These are phyloP conservation scores for Penicillium angulare DNA, from an alignment of 495 filamentous ascomycete species.

Conservation along the genomic window DNA sequence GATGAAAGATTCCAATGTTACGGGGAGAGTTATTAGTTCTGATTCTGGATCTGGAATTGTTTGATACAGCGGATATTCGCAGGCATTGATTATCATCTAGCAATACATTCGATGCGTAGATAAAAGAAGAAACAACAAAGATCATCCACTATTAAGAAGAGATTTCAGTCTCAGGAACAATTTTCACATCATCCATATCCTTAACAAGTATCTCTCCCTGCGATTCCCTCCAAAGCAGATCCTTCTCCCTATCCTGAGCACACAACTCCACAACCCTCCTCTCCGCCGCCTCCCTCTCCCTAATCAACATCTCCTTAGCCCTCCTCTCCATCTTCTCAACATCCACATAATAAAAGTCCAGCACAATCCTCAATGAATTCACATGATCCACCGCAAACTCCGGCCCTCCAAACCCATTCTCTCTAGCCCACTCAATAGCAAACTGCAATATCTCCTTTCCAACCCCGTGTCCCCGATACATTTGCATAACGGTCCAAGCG, in stretches of 20 bases:
- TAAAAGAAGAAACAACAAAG: no score
- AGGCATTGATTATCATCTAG: no score
- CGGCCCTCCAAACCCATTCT: conserved; percentile 51
- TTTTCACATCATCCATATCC: no score
- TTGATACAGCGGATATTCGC: no score
- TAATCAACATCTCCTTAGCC: not conserved
- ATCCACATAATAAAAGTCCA: not conserved
- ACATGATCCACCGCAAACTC: conserved; percentile 69
- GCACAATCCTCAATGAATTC: conserved; percentile 44
- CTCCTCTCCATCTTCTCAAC: conserved; percentile 1
- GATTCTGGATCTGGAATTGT: no score
- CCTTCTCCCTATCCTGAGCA: no score
- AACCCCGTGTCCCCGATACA: conserved; percentile 65
- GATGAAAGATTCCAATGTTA: conserved; percentile 58
- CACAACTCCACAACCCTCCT: no score
- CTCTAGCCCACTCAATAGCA: conserved; percentile 56
- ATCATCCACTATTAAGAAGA: no score
- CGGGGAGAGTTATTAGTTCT: conserved; percentile 25
- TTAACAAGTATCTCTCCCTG: no score
- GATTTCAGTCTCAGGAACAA: no score
- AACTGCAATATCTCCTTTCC: conserved; percentile 67
- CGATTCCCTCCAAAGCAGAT: no score
- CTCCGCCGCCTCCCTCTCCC: not conserved
- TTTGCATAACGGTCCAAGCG: conserved; percentile 71
- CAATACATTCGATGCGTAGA: no score